phyloP scores from a whole-genome alignment of 2,329 filamentous ascomycete species.

The Tolypocladium cylindrosporum region DNA sequence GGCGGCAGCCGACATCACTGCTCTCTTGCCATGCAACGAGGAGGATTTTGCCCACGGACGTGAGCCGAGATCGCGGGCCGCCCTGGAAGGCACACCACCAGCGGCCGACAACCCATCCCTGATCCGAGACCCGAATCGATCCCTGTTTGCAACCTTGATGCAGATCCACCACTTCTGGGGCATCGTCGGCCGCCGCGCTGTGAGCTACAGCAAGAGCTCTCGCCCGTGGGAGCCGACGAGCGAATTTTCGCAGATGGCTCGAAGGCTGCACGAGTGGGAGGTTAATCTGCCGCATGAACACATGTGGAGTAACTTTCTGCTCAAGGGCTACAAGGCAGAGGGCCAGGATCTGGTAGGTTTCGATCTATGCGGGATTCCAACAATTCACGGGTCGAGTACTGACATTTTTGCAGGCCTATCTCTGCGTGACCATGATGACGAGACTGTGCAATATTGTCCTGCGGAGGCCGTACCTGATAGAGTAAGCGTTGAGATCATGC shows the following conservation, averaged over 20 bases:
- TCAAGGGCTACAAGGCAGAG: constrained; percentile 36
- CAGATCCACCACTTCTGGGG: constrained; percentile 47
- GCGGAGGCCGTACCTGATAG: constrained; percentile 40
- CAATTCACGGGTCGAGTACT: not conserved
- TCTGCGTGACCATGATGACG: constrained; percentile 44
- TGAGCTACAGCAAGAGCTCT: constrained; percentile 31
- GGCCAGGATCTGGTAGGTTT: constrained; percentile 36
- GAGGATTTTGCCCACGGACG: constrained; percentile 37
- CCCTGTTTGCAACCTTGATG: constrained; percentile 45
- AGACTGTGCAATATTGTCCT: constrained; percentile 47
- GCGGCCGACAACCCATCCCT: constrained; percentile 35
- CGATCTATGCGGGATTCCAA: not conserved
- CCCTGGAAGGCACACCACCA: constrained; percentile 41
- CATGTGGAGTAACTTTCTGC: constrained; percentile 30
- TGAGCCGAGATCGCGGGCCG: constrained; percentile 38
- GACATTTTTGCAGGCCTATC: constrained; percentile 32
- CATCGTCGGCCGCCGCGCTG: constrained; percentile 36
- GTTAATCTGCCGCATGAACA: constrained; percentile 34
- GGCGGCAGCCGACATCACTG: constrained; percentile 41
- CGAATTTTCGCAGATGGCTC: constrained; percentile 35
- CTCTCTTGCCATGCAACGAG: constrained; percentile 43
- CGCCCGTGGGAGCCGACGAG: constrained; percentile 36
- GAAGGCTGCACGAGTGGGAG: constrained; percentile 38
- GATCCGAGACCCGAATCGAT: constrained; percentile 31
- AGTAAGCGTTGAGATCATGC: constrained; percentile 23